A percentile compares a stretch with the other conserved stretches of the same genome.
Evolutionary conservation across 2,329 filamentous ascomycete species (phyloP).

Genomic region (Nectriaceae sp.): DNA sequence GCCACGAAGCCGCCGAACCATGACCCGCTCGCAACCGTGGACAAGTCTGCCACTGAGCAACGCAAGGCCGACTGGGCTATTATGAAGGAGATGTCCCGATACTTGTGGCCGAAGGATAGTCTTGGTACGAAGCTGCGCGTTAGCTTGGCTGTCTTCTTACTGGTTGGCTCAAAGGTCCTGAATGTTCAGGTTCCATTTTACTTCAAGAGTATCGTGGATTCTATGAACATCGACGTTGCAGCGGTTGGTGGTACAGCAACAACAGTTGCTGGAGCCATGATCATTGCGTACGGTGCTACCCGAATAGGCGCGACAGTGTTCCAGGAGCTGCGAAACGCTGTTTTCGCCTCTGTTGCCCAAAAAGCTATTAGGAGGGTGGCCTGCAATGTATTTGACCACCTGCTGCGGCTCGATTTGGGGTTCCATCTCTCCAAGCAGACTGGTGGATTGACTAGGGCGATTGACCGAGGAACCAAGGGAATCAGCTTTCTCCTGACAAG

Average conservation of each 20-base stretch:
- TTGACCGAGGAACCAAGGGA: slow-evolving; percentile 96
- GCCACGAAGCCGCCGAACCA: slow-evolving; percentile 22
- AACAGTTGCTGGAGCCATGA: slow-evolving; percentile 88
- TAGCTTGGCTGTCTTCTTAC: slow-evolving; percentile 76
- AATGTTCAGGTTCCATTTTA: slow-evolving; percentile 99
- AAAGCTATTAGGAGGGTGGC: slow-evolving; percentile 94
- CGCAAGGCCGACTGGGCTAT: slow-evolving; percentile 98
- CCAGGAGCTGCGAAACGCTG: slow-evolving; percentile 91
- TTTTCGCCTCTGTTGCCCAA: slow-evolving; percentile 95
- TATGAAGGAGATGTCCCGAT: slow-evolving; percentile 95
- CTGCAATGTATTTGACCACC: slow-evolving; percentile 86
- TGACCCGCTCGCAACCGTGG: slow-evolving; percentile 35
- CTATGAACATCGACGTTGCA: slow-evolving; percentile 95
- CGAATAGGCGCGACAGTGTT: slow-evolving; percentile 87
- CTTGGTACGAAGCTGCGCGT: slow-evolving; percentile 76
- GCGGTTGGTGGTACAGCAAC: slow-evolving; percentile 84
- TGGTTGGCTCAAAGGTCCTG: slow-evolving; percentile 89
- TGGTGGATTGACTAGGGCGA: slow-evolving; percentile 87
- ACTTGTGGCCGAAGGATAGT: slow-evolving; percentile 92
- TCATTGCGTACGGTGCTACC: slow-evolving; percentile 87
- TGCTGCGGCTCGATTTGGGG: slow-evolving; percentile 84
- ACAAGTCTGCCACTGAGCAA: slow-evolving; percentile 75
- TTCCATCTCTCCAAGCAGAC: slow-evolving; percentile 96
- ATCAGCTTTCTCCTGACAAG: slow-evolving; percentile 96
- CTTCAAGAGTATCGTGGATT: slow-evolving; percentile 97